A percentile compares a stretch with the other conserved stretches of the same genome.
phyloP scores from a whole-genome alignment of 169 alveolate genomes.

The Plasmodium vinckei region DNA sequence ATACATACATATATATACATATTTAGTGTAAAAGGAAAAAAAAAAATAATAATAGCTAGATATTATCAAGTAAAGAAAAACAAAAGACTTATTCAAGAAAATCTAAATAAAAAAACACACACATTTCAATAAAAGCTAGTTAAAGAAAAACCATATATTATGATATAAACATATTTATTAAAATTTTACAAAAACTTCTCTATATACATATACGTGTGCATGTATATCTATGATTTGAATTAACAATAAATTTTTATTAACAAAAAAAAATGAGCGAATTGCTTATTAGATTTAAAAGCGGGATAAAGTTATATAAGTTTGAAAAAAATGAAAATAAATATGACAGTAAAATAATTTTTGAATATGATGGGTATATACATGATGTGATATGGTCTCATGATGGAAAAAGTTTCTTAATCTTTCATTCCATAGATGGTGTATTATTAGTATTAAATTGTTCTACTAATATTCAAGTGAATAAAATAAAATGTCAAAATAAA shows the following conservation, averaged over 20 bases:
- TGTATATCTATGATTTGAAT: neutral
- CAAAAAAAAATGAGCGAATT: slow-evolving; percentile 58
- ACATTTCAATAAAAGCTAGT: neutral
- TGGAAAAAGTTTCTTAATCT: slow-evolving; percentile 40
- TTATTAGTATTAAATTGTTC: slow-evolving; percentile 21
- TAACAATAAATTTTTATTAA: too few species aligned
- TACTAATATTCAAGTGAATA: neutral
- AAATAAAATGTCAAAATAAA: slow-evolving; percentile 15
- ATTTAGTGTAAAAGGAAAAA: too few species aligned
- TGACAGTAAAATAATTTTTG: slow-evolving; percentile 22
- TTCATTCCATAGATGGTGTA: slow-evolving; percentile 48
- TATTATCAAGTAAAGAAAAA: too few species aligned
- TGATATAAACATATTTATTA: neutral
- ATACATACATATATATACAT: too few species aligned
- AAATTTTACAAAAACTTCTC: neutral
- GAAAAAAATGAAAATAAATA: slow-evolving; percentile 24
- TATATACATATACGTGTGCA: neutral
- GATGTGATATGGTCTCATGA: slow-evolving; percentile 72
- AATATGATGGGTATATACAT: slow-evolving; percentile 58
- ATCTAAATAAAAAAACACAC: too few species aligned
- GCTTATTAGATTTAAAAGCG: slow-evolving; percentile 48
- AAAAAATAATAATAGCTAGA: too few species aligned
- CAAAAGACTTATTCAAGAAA: too few species aligned
- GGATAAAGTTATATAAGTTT: slow-evolving; percentile 49
- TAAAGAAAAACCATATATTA: neutral